Conservation (phyloP, 2,329 filamentous ascomycete genomes). For the Colletotrichum sojae region DNA sequence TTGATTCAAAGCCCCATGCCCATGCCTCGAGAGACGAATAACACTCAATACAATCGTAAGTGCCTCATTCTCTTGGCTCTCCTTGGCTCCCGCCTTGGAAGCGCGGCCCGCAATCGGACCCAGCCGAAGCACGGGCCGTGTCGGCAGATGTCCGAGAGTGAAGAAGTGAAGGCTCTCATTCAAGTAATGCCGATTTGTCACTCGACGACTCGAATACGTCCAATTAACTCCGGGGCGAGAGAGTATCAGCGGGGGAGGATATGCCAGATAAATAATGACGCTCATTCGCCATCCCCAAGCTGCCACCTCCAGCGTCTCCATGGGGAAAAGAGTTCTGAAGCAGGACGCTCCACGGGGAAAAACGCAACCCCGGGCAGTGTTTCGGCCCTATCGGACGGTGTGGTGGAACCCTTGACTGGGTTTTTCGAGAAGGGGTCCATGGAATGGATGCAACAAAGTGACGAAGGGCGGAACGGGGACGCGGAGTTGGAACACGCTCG, state of each 20-base stretch:
- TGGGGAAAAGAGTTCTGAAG: slow-evolving; percentile 23
- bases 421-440: not conserved
- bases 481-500: not conserved
- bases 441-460: not conserved
- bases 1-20: not conserved
- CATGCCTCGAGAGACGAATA: not conserved
- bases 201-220: not conserved
- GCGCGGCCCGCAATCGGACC: slow-evolving; percentile 17
- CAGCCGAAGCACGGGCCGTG: slow-evolving; percentile 11
- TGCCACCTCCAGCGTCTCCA: slow-evolving; percentile 9
- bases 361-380: slow-evolving; percentile 25
- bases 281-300: slow-evolving; percentile 9
- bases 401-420: not conserved
- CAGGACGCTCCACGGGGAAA: slow-evolving; percentile 27
- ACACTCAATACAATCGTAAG: not conserved
- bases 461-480: not conserved
- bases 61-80: not conserved
- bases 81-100: not conserved
- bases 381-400: slow-evolving; percentile 1
- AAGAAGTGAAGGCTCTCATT: not conserved
- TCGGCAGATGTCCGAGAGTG: slow-evolving; percentile 13
- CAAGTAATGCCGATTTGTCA: slow-evolving; percentile 12
- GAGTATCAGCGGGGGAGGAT: not conserved
- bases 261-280: slow-evolving; percentile 20
- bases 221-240: not conserved